phyloP scores from a whole-genome alignment of 805 yeast species.

The Kurtzmaniella cleridarum region DNA sequence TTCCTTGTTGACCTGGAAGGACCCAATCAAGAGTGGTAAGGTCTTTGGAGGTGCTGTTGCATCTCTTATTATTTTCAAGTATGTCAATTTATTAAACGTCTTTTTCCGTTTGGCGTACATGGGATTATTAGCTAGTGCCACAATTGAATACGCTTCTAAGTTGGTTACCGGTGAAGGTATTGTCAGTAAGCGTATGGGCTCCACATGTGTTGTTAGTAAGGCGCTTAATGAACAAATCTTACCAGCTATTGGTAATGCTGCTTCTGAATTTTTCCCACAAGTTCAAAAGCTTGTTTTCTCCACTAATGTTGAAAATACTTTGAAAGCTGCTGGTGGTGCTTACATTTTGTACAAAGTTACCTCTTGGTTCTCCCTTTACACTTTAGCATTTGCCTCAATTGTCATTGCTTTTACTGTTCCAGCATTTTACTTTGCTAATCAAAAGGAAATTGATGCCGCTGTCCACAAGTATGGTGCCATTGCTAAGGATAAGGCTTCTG shows the following conservation, averaged over 20 bases:
- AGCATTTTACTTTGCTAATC: slow-evolving; percentile 63
- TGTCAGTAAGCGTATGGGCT: slow-evolving; percentile 69
- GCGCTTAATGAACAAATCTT: slow-evolving; percentile 30
- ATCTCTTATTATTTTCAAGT: slow-evolving; percentile 53
- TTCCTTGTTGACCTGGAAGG: slow-evolving; percentile 62
- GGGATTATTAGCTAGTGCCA: slow-evolving; percentile 58
- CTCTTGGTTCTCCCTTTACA: slow-evolving; percentile 68
- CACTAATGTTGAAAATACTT: slow-evolving; percentile 65
- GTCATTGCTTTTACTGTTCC: slow-evolving; percentile 71
- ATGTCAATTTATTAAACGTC: slow-evolving; percentile 56
- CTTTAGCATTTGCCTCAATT: slow-evolving; percentile 53
- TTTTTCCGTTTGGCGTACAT: slow-evolving; percentile 57
- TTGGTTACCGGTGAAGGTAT: slow-evolving; percentile 73
- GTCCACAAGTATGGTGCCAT: slow-evolving; percentile 39
- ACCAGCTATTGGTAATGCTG: slow-evolving; percentile 39
- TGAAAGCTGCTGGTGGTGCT: slow-evolving; percentile 64
- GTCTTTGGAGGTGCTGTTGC: slow-evolving; percentile 61
- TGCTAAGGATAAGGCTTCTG: slow-evolving; percentile 48
- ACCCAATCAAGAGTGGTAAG: slow-evolving; percentile 73
- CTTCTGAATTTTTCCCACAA: slow-evolving; percentile 48
- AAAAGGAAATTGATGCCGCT: slow-evolving; percentile 69
- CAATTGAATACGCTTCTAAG: slow-evolving; percentile 74
- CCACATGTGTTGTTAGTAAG: slow-evolving; percentile 33
- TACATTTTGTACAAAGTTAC: slow-evolving; percentile 67
- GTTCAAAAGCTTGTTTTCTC: slow-evolving; percentile 58